phyloP scores from a whole-genome alignment of 257 asterid genomes.

The Primulina tabacum region DNA sequence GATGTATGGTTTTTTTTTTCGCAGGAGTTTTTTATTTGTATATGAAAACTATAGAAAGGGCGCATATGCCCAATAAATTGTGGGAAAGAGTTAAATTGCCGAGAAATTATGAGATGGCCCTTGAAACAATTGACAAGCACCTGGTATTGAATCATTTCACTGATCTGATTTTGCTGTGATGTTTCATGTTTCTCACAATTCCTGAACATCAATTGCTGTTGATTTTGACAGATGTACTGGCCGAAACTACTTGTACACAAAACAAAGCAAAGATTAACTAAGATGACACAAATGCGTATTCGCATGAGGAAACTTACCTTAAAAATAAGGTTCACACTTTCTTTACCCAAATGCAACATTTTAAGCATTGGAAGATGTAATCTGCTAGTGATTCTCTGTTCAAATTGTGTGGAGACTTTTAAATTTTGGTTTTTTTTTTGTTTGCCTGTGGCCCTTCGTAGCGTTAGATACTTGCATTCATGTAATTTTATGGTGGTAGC shows the following conservation, averaged over 20 bases:
- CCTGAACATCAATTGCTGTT: neutral
- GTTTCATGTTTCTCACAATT: neutral
- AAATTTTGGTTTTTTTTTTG: neutral
- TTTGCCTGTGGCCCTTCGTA: neutral
- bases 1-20: constrained; percentile 11
- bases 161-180: neutral
- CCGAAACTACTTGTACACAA: constrained; percentile 89
- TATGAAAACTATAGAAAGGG: constrained; percentile 98
- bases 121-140: constrained; percentile 89
- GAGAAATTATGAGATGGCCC: constrained; percentile 81
- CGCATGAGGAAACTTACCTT: constrained; percentile 97
- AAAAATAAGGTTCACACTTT: constrained; percentile 64
- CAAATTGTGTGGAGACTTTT: constrained; percentile 8
- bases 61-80: constrained; percentile 92
- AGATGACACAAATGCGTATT: constrained; percentile 98
- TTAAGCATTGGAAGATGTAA: neutral
- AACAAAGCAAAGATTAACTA: constrained; percentile 85
- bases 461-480: neutral
- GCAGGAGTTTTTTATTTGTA: constrained; percentile 87
- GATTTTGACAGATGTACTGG: constrained; percentile 66
- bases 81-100: constrained; percentile 98
- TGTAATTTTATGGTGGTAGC: neutral
- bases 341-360: neutral
- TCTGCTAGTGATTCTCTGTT: neutral
- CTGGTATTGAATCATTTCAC: constrained; percentile 47